These are phyloP conservation scores for Tetrahymena thermophila DNA, from an alignment of 73 alveolate genomes.

Conservation along the genomic window DNA sequence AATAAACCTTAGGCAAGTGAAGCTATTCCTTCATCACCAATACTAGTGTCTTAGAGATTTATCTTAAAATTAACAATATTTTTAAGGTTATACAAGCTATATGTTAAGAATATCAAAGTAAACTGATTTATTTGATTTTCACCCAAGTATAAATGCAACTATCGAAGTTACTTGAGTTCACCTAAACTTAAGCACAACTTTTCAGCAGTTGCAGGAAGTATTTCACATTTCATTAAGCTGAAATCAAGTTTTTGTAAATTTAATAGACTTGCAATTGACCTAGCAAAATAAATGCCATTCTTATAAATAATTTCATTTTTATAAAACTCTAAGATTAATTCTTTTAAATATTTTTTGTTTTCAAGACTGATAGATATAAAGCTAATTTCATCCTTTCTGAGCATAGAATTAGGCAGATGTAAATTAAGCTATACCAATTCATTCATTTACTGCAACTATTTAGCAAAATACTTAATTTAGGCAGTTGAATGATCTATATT, in stretches of 20 bases:
- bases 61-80: background rate
- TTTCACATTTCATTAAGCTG: background rate
- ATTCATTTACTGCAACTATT: background rate
- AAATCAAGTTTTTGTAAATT: background rate
- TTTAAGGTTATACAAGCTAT: background rate
- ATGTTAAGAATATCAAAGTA: background rate
- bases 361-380: background rate
- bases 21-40: background rate
- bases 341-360: background rate
- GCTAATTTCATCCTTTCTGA: background rate
- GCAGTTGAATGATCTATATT: background rate
- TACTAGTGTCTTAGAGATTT: background rate
- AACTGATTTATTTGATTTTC: background rate
- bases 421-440: background rate
- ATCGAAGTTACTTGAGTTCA: background rate
- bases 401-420: background rate
- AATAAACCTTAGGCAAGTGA: background rate
- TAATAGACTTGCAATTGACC: background rate
- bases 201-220: background rate
- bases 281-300: background rate
- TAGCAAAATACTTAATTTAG: background rate
- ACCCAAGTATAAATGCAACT: background rate
- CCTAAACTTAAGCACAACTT: background rate
- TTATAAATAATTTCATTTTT: background rate
- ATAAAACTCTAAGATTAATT: background rate